Evolutionary conservation across 169 alveolate species (phyloP).

Genomic region (Cryptosporidium meleagridis): DNA sequence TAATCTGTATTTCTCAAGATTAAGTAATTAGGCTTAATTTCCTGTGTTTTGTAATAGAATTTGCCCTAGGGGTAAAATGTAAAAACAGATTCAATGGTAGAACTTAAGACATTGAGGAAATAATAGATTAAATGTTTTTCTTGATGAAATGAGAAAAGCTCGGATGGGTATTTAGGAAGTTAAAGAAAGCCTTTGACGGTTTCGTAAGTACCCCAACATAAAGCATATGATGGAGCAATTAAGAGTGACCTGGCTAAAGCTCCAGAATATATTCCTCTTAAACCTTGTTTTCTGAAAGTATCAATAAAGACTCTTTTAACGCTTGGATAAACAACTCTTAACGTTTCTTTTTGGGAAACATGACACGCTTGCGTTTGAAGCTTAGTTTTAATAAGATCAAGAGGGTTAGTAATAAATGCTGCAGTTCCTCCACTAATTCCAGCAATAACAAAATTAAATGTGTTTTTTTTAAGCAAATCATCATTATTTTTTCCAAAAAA

Average conservation of each 20-base stretch:
- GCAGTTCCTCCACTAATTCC: constrained; percentile 97
- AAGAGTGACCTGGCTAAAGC: constrained; percentile 88
- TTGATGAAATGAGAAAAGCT: background rate
- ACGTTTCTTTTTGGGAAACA: constrained; percentile 16
- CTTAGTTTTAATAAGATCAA: constrained; percentile 96
- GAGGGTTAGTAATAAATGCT: constrained; percentile 93
- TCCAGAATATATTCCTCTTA: constrained; percentile 92
- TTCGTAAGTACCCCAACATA: constrained; percentile 96
- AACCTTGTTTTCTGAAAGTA: constrained; percentile 86
- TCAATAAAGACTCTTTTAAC: constrained; percentile 80
- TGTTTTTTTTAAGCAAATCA: constrained; percentile 45
- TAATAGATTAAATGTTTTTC: background rate
- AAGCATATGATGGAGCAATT: constrained; percentile 94
- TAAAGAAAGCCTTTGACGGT: constrained; percentile 82
- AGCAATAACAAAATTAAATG: constrained; percentile 86
- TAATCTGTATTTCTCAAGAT: background rate
- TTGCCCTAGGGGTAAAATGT: background rate
- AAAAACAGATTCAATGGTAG: background rate
- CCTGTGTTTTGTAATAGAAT: background rate
- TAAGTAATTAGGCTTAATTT: background rate
- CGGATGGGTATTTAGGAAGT: background rate
- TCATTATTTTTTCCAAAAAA: constrained; percentile 70
- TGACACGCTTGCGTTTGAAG: constrained; percentile 92
- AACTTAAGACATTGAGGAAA: background rate
- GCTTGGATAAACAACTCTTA: constrained; percentile 31